phyloP scores from a whole-genome alignment of 1,139 yeast species.

The Groenewaldozyma sp. region DNA sequence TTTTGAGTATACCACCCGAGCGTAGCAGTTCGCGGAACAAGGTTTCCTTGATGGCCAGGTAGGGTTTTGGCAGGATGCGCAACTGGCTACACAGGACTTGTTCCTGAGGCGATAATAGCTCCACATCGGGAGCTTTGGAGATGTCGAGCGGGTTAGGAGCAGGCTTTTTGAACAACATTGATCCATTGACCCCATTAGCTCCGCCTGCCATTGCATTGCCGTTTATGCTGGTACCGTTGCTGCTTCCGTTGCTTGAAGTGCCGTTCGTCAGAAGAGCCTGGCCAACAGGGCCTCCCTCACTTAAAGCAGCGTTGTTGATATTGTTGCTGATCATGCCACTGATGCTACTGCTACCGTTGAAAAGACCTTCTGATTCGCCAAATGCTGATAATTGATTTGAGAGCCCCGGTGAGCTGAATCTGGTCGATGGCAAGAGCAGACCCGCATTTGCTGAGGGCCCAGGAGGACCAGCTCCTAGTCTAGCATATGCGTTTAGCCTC shows the following conservation, averaged over 20 bases:
- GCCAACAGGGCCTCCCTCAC: not conserved
- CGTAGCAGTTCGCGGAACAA: conserved; percentile 79
- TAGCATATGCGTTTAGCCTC: conserved; percentile 22
- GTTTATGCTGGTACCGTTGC: not conserved
- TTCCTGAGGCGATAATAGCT: conserved; percentile 74
- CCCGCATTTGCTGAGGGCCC: conserved; percentile 6
- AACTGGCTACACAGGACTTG: conserved; percentile 75
- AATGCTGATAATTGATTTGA: not conserved
- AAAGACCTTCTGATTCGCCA: not conserved
- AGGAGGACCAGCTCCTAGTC: conserved; percentile 5
- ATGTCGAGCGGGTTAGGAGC: conserved; percentile 46
- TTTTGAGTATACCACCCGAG: conserved; percentile 74
- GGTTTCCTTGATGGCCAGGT: conserved; percentile 86
- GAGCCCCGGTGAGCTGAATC: conserved; percentile 1
- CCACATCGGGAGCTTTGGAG: conserved; percentile 74
- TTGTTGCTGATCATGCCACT: not conserved
- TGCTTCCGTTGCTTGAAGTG: not conserved
- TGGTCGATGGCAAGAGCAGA: conserved; percentile 8
- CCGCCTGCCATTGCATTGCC: not conserved
- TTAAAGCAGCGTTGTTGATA: conserved; percentile 5
- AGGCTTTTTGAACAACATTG: conserved; percentile 20
- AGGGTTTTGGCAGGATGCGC: conserved; percentile 86
- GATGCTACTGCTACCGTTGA: not conserved
- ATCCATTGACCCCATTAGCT: not conserved
- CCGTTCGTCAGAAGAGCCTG: no score